These are phyloP conservation scores for Naganishia friedmannii DNA, from an alignment of 768 basidiomycete species.

Conservation along the genomic window DNA sequence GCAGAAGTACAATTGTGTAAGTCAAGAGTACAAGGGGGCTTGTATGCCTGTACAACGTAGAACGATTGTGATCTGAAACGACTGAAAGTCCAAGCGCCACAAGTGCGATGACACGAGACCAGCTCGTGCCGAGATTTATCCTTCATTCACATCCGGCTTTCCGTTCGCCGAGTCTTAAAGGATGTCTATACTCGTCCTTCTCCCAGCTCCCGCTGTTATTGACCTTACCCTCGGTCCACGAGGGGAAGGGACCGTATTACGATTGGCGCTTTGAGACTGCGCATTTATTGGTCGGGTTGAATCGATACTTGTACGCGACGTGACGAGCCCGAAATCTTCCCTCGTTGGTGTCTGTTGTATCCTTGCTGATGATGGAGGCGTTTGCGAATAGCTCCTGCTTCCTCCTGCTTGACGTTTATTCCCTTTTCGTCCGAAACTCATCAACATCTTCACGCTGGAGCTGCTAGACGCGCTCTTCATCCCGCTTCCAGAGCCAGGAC, in stretches of 20 bases:
- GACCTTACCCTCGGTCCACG: slow-evolving; percentile 14
- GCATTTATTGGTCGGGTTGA: background rate
- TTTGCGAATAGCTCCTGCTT: slow-evolving; percentile 8
- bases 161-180: background rate
- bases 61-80: background rate
- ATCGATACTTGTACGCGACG: background rate
- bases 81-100: background rate
- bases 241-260: background rate
- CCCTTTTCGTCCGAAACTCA: slow-evolving; percentile 6
- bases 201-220: background rate
- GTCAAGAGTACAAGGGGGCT: background rate
- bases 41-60: background rate
- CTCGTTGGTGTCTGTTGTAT: background rate
- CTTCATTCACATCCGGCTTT: background rate
- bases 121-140: background rate
- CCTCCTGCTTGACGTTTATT: slow-evolving; percentile 10
- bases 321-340: background rate
- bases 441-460: slow-evolving; percentile 14
- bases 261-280: background rate
- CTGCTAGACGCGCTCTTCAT: slow-evolving; percentile 18
- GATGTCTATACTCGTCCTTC: slow-evolving; percentile 9
- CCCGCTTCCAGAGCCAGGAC: background rate
- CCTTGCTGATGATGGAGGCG: background rate
- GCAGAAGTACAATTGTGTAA: background rate
- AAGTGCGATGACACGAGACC: background rate